Base-by-base conservation (phyloP, 345 rosid genomes). In the Salix caprea region DNA sequence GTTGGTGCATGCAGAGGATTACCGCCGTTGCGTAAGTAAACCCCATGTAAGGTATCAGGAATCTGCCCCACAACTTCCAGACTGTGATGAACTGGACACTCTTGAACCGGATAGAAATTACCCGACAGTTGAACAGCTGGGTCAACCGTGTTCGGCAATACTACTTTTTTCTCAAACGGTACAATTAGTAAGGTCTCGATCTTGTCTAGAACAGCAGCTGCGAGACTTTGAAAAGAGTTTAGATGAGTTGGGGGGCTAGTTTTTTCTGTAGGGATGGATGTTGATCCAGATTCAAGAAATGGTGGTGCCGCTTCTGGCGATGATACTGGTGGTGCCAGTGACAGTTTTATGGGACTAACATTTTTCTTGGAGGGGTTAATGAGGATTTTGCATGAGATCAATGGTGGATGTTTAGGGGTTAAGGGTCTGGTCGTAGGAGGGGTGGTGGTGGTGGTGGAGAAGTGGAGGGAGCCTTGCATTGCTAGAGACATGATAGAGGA, bases 11-110 rank as follows among this genome's bases (percentile, higher is more conserved):
- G 82, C 82, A 84, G 74, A 40, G 95, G 98, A 65, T 94, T 94
- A 11, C 94, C 90, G 1, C 94, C 98, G 82, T 91, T 91, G n/a
- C 97, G 84, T 30, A 88, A 61, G 71, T 94, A 94, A 24, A 87
- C 87, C 24, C 91, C 94, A 6, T 65, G 82, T 24, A 93, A 44
- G 80, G 90, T 77, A 65, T 75, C 74, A 6, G 93, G 94, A 68
- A 93, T 88, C 26, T 70, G 78, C 39, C 94, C 97, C 30, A 71
- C 70, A 37, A 91, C 91, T 60, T 83, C 69, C 28, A 93, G 76
- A 58, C 84, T 78, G 56, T 75, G 90, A 26, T 58, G 87, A 78
- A 88, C 97, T n/a, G 94, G 90, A 42, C 81, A 79, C 76, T 91
- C 95, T n/a, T 78, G 67, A 79, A 90, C 92, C 72, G 94, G 92